These are phyloP conservation scores for Gastroboletus turbinatus DNA, from an alignment of 1,284 basidiomycete species.

Conservation along the genomic window DNA sequence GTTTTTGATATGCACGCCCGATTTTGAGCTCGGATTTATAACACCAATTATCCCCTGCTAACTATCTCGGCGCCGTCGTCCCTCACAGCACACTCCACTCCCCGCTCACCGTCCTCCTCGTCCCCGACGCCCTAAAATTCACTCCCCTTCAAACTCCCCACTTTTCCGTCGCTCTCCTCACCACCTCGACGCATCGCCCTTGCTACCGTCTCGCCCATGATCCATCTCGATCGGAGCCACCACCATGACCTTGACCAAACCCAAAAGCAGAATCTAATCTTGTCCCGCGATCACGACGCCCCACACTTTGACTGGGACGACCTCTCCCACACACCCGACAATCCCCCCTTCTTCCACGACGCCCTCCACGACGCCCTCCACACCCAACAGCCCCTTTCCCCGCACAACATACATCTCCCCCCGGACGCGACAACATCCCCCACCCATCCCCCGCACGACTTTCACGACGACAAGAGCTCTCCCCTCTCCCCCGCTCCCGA, in stretches of 20 bases:
- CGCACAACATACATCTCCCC: conserved; percentile 25
- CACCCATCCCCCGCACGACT: conserved; percentile 25
- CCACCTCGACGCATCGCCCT: background rate
- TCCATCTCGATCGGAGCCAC: conserved; percentile 59
- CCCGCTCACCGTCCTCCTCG: conserved; percentile 8
- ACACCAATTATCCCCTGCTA: conserved; percentile 23
- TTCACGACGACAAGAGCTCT: conserved; percentile 41
- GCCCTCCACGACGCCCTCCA: conserved; percentile 29
- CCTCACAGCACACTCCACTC: background rate
- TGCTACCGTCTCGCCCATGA: conserved; percentile 39
- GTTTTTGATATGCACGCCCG: conserved; percentile 36
- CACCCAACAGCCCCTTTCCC: conserved; percentile 23
- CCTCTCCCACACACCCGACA: conserved; percentile 35
- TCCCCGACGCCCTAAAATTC: background rate
- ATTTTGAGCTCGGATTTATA: conserved; percentile 36
- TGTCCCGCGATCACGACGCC: conserved; percentile 38
- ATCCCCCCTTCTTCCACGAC: conserved; percentile 34
- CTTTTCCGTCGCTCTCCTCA: conserved; percentile 2
- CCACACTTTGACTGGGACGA: conserved; percentile 45
- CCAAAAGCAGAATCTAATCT: conserved; percentile 47
- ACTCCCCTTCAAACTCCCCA: background rate
- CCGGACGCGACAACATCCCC: conserved; percentile 26
- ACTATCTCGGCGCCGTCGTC: conserved; percentile 10
- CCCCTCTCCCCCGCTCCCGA: conserved; percentile 54
- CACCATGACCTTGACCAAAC: conserved; percentile 43